These are phyloP conservation scores for Fusarium transvaalense DNA, from an alignment of 2,329 filamentous ascomycete species.

Conservation along the genomic window DNA sequence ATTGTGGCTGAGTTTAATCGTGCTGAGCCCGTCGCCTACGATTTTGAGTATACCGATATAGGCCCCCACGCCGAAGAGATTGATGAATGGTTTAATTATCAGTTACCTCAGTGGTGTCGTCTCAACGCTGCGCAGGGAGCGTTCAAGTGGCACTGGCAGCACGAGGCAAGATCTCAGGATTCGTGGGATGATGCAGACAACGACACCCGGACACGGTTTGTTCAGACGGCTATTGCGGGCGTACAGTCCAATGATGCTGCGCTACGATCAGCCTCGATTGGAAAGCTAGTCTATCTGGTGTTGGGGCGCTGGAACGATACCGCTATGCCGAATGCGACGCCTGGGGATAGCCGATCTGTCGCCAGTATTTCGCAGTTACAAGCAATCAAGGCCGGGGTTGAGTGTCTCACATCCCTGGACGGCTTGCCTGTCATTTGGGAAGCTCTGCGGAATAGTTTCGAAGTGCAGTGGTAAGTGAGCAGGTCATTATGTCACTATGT, in stretches of 20 bases:
- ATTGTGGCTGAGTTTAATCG: constrained; percentile 81
- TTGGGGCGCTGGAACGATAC: constrained; percentile 79
- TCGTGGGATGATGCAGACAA: constrained; percentile 76
- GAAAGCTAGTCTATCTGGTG: constrained; percentile 70
- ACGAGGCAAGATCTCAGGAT: constrained; percentile 55
- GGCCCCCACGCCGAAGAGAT: constrained; percentile 86
- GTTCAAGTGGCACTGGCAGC: constrained; percentile 82
- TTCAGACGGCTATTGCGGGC: constrained; percentile 64
- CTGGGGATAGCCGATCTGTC: constrained; percentile 60
- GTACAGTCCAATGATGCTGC: constrained; percentile 61
- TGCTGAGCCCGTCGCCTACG: constrained; percentile 79
- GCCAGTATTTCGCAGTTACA: constrained; percentile 69
- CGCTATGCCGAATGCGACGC: constrained; percentile 62
- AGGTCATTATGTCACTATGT: not conserved
- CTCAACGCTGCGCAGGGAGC: constrained; percentile 79
- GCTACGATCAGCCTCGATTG: constrained; percentile 65
- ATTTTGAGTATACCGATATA: constrained; percentile 83
- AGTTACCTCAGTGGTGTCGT: constrained; percentile 85
- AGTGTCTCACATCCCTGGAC: constrained; percentile 63
- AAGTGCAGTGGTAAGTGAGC: constrained; percentile 64
- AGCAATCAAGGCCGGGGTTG: constrained; percentile 68
- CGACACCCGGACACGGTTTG: constrained; percentile 68
- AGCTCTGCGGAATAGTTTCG: constrained; percentile 63
- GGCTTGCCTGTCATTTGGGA: constrained; percentile 66
- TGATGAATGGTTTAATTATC: constrained; percentile 98